Conservation (phyloP, 2,329 filamentous ascomycete genomes). For the Arthrinium puccinioides region DNA sequence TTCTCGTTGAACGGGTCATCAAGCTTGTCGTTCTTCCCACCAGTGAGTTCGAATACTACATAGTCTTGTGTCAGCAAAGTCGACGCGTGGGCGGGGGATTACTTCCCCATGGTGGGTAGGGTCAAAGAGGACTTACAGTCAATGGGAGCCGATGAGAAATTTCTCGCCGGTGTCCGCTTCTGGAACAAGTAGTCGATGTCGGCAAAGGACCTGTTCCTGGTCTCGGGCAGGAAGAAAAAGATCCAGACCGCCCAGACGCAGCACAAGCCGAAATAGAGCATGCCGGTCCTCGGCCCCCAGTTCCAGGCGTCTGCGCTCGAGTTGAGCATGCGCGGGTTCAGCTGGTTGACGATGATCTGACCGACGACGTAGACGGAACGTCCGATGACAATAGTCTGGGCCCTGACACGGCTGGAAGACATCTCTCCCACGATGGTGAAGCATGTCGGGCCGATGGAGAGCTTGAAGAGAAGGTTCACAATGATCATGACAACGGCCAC, state of each 20-base stretch:
- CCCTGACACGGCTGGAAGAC: constrained; percentile 34
- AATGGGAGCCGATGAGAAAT: constrained; percentile 21
- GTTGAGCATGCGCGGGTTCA: constrained; percentile 37
- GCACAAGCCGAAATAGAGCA: constrained; percentile 30
- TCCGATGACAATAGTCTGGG: constrained; percentile 36
- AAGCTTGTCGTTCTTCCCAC: not conserved
- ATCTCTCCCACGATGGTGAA: constrained; percentile 50
- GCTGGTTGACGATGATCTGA: constrained; percentile 33
- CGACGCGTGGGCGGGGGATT: too few species aligned
- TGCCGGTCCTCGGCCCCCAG: constrained; percentile 30
- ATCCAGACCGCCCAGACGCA: constrained; percentile 33
- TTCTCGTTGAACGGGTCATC: not conserved
- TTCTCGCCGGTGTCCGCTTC: constrained; percentile 22
- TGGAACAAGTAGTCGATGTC: constrained; percentile 43
- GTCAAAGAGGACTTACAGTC: constrained; percentile 17
- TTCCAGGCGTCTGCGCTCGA: constrained; percentile 22
- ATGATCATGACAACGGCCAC: constrained; percentile 43
- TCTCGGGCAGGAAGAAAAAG: constrained; percentile 37
- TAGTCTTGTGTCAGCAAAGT: not conserved
- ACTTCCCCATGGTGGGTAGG: too few species aligned
- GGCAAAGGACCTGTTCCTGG: constrained; percentile 34
- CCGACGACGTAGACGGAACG: constrained; percentile 32
- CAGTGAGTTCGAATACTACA: not conserved
- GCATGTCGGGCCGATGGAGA: constrained; percentile 41
- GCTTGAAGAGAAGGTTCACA: constrained; percentile 45